Percentiles rank a stretch among this genome's conserved stretches.
Conservation (phyloP, 1,284 basidiomycete genomes). For the Phellinidium pouzarii region DNA sequence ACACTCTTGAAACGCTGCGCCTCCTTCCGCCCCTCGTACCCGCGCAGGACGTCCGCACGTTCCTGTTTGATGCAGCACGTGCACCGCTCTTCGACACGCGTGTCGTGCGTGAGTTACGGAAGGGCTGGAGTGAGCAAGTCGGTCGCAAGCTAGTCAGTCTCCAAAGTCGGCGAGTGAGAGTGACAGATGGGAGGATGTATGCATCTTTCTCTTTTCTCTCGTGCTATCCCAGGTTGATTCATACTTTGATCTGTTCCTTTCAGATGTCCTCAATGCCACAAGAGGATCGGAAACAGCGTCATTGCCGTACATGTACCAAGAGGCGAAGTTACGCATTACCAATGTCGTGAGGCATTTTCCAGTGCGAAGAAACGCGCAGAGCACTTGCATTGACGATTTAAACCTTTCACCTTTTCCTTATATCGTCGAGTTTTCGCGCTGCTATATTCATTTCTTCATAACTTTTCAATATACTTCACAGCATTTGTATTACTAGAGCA, state of each 20-base stretch:
- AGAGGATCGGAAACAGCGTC: slow-evolving; percentile 88
- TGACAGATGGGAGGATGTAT: slow-evolving; percentile 88
- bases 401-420: background rate
- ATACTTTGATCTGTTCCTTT: slow-evolving; percentile 7
- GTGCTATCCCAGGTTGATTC: background rate
- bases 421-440: background rate
- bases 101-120: slow-evolving; percentile 62
- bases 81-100: slow-evolving; percentile 60
- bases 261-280: slow-evolving; percentile 94
- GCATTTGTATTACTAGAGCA: slow-evolving; percentile 8
- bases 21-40: slow-evolving; percentile 86
- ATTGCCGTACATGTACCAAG: slow-evolving; percentile 91
- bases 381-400: background rate
- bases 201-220: slow-evolving; percentile 23
- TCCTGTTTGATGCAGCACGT: slow-evolving; percentile 71
- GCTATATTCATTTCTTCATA: background rate
- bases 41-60: slow-evolving; percentile 71
- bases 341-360: slow-evolving; percentile 82
- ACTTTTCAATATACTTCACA: background rate
- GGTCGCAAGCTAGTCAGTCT: slow-evolving; percentile 67
- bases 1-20: slow-evolving; percentile 73
- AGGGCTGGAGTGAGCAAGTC: slow-evolving; percentile 68
- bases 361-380: slow-evolving; percentile 41
- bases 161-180: slow-evolving; percentile 79
- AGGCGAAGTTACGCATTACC: slow-evolving; percentile 91